These are phyloP conservation scores for Calonectria fujianensis DNA, from an alignment of 2,329 filamentous ascomycete genomes.

Conservation along the genomic window DNA sequence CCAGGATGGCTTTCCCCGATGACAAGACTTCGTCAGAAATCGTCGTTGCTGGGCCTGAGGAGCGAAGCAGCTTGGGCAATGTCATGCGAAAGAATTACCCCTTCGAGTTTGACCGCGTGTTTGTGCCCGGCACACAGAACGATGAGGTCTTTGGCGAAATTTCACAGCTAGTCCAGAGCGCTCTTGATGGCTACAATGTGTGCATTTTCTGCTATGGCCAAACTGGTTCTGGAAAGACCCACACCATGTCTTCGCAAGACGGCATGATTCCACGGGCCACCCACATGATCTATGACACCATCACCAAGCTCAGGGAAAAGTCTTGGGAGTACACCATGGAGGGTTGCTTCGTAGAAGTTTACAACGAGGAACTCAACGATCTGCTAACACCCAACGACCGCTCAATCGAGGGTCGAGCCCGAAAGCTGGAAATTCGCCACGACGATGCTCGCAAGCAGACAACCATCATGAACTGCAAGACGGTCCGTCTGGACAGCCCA, in stretches of 20 bases:
- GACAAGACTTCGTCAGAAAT: slow-evolving; percentile 92
- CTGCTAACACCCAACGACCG: slow-evolving; percentile 77
- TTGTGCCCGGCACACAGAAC: slow-evolving; percentile 85
- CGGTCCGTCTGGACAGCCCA: slow-evolving; percentile 85
- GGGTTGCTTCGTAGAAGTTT: slow-evolving; percentile 96
- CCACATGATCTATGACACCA: slow-evolving; percentile 93
- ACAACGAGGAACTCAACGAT: slow-evolving; percentile 98
- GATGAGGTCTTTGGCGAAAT: slow-evolving; percentile 95
- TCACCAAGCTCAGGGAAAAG: slow-evolving; percentile 88
- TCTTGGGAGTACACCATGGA: slow-evolving; percentile 97
- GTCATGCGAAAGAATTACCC: slow-evolving; percentile 86
- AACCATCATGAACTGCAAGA: slow-evolving; percentile 85
- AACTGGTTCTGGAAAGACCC: slow-evolving; percentile 97
- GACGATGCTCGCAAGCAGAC: slow-evolving; percentile 89
- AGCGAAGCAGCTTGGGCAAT: slow-evolving; percentile 86
- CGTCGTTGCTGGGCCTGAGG: slow-evolving; percentile 86
- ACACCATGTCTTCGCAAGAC: slow-evolving; percentile 92
- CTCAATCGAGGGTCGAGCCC: slow-evolving; percentile 81
- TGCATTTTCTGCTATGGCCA: slow-evolving; percentile 99
- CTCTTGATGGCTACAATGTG: slow-evolving; percentile 97
- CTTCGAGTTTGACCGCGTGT: slow-evolving; percentile 96
- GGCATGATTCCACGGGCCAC: slow-evolving; percentile 98
- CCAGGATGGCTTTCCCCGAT: slow-evolving; percentile 87
- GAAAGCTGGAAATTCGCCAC: slow-evolving; percentile 92
- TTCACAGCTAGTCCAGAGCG: slow-evolving; percentile 96